Evolutionary conservation across 2,329 filamentous ascomycete species (phyloP), one percentile per base, ranked within the genome.

Genomic region (Calycina herbarum): DNA sequence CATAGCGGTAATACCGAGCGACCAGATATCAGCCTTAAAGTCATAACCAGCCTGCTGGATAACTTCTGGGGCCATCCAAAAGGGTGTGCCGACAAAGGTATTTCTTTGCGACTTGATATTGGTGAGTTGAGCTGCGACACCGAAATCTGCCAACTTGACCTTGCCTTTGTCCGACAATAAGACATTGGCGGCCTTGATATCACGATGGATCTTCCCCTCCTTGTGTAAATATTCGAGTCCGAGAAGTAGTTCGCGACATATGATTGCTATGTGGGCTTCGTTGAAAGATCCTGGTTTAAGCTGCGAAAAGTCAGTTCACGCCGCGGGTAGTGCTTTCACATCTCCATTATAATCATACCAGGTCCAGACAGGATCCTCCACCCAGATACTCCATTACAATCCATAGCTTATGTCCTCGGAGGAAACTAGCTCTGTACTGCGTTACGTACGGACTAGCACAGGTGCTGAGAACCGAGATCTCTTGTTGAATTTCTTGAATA

Each of bases 341-440:
- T 24, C 68, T 38, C 31, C 35, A 38, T 38, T 13, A 38, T 38
- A 38, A 38, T 13, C 83, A 73, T 85, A 96, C 92, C 82, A 99
- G 79, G 77, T 99, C 95, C 70, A 97, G 84, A 77, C 95, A 97
- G 20, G 95, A 98, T 51, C 95, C 95, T 69, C 95, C 95, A 5
- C 95, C 95, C 11, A 99, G 82, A 76, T 91, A 99, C 79, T 99
- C 95, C 95, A 99, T 99, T 66, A 98, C 93, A 76, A 99, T 99
- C 95, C 95, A 99, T 82, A 99, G 82, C 80, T 98, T 99, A 77
- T 94, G 91, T 31, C 95, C 95, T 72, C 92, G 88, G n/a, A 98
- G 85, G 78, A 98, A 99, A 76, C 94, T 97, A 27, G 92, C 91
- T 77, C 94, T 96, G 83, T 99, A 99, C 77, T 96, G 92, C 17